phyloP scores from a whole-genome alignment of 768 basidiomycete genomes.

The Boletus reticulatus region DNA sequence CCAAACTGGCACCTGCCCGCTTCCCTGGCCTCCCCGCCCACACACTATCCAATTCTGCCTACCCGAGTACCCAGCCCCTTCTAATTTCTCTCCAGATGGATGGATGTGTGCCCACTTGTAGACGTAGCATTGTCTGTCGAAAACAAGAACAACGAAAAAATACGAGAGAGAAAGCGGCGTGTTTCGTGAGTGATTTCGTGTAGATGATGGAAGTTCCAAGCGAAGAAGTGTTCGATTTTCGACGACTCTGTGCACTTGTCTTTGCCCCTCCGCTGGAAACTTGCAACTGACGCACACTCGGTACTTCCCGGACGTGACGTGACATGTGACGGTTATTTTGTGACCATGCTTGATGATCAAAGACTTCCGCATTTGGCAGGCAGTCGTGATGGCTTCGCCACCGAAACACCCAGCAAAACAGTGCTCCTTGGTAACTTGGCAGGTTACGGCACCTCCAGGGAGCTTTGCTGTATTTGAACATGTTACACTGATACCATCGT shows the following conservation, averaged over 20 bases:
- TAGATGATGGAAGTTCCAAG: slow-evolving; percentile 34
- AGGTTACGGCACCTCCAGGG: slow-evolving; percentile 22
- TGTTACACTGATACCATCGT: not conserved
- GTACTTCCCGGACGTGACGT: slow-evolving; percentile 28
- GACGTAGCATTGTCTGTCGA: not conserved
- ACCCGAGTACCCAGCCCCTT: not conserved
- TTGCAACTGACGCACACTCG: slow-evolving; percentile 20
- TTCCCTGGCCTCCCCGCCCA: slow-evolving; percentile 20
- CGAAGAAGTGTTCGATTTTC: slow-evolving; percentile 31
- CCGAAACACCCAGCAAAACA: not conserved
- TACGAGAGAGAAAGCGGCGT: not conserved
- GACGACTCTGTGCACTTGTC: slow-evolving; percentile 15
- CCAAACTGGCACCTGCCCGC: slow-evolving; percentile 26
- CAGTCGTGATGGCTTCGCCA: slow-evolving; percentile 1
- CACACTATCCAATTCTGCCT: slow-evolving; percentile 4
- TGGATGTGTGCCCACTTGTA: not conserved
- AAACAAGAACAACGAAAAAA: slow-evolving; percentile 7
- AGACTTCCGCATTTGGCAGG: slow-evolving; percentile 21
- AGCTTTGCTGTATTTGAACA: slow-evolving; percentile 15
- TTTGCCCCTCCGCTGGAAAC: slow-evolving; percentile 24
- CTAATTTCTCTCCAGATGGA: not conserved
- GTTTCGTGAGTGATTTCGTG: slow-evolving; percentile 11
- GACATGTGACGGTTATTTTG: slow-evolving; percentile 7
- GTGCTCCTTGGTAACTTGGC: not conserved
- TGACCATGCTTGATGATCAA: slow-evolving; percentile 18